Percentiles rank a stretch among this genome's conserved stretches.
Conservation (phyloP, 306 rosid species). For the Calophaca sinica region DNA sequence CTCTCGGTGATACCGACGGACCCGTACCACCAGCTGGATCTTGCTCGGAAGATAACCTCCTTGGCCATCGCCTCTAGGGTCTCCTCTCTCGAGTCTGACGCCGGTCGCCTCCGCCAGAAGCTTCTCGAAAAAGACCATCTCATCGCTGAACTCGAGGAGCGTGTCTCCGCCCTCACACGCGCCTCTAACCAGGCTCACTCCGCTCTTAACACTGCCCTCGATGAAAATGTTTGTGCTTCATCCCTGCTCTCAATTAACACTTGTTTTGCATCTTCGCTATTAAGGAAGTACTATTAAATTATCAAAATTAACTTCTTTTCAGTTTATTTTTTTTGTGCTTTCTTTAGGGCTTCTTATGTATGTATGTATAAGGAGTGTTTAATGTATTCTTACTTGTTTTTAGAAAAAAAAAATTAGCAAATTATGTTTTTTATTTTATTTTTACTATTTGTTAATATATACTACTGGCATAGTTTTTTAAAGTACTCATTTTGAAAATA, state of each 20-base stretch:
- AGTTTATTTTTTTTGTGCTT: not conserved
- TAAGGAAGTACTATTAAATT: too few species aligned
- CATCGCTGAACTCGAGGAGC: constrained; percentile 65
- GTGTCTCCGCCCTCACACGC: constrained; percentile 55
- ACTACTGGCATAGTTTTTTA: not conserved
- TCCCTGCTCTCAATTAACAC: not conserved
- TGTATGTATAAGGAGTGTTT: not conserved
- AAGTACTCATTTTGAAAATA: too few species aligned
- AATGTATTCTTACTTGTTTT: not conserved
- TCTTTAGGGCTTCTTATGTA: not conserved
- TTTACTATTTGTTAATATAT: not conserved
- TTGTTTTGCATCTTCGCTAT: not conserved
- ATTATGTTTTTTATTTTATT: not conserved
- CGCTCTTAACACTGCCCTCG: constrained; percentile 57
- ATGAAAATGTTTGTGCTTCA: constrained; percentile 59
- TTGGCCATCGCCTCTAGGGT: constrained; percentile 93
- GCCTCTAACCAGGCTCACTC: constrained; percentile 68
- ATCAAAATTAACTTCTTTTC: not conserved
- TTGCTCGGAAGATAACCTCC: constrained; percentile 91
- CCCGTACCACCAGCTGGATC: constrained; percentile 93
- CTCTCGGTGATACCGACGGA: constrained; percentile 79
- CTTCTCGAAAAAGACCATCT: constrained; percentile 68
- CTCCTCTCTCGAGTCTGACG: constrained; percentile 74
- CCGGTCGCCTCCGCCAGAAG: constrained; percentile 61
- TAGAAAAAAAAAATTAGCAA: not conserved